phyloP scores from a whole-genome alignment of 805 yeast genomes.

The Cyberlindnera galapagoensis region DNA sequence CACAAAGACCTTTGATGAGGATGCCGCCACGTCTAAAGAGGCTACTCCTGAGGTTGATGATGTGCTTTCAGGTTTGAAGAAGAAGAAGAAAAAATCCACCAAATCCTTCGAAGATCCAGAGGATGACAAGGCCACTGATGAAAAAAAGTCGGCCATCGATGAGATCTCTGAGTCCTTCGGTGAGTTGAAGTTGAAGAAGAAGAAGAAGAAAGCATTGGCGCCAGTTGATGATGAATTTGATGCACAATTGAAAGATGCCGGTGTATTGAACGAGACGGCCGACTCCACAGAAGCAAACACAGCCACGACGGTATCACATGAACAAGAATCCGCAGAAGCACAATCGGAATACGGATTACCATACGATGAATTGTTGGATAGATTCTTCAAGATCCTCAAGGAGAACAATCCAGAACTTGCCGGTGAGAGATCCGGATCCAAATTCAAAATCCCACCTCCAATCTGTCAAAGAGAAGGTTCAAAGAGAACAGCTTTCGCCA shows the following conservation, averaged over 20 bases:
- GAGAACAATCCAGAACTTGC: constrained; percentile 97
- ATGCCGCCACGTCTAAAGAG: constrained; percentile 31
- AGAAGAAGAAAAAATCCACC: constrained; percentile 73
- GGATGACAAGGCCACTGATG: constrained; percentile 29
- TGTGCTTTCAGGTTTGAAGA: constrained; percentile 73
- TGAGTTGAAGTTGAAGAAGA: constrained; percentile 75
- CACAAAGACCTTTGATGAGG: constrained; percentile 36
- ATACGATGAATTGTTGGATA: constrained; percentile 68
- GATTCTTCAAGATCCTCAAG: constrained; percentile 82
- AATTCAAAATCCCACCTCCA: constrained; percentile 97
- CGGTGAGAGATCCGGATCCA: constrained; percentile 88
- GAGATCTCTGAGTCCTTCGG: constrained; percentile 57
- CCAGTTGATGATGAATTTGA: constrained; percentile 73
- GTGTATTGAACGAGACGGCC: constrained; percentile 47
- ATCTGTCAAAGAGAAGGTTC: constrained; percentile 94
- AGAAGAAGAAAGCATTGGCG: constrained; percentile 65
- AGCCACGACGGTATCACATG: too few relatives aligned
- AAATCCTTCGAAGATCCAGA: constrained; percentile 27
- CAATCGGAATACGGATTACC: constrained; percentile 54
- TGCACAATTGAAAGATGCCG: constrained; percentile 83
- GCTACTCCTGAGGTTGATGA: constrained; percentile 44
- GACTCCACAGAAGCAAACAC: constrained; percentile 18
- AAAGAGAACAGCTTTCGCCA: constrained; percentile 93
- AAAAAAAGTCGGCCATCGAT: constrained; percentile 28
- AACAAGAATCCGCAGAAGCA: constrained; percentile 23